Percentiles rank a stretch among this genome's conserved stretches.
These are phyloP conservation scores for Penicillium sp. DNA, from an alignment of 2,329 filamentous ascomycete species.

Conservation along the genomic window DNA sequence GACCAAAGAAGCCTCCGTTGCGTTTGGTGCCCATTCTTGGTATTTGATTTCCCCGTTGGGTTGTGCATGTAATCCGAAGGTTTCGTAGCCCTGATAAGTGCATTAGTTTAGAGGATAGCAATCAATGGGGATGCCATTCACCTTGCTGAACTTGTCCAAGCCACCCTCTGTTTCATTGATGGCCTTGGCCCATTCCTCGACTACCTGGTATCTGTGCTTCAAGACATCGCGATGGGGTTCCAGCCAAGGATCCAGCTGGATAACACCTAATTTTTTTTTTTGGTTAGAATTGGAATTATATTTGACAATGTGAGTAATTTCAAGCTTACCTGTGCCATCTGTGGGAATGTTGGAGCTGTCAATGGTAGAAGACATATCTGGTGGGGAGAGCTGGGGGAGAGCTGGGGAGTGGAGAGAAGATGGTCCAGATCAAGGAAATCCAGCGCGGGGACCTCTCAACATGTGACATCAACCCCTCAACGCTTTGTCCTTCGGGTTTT, in stretches of 20 bases:
- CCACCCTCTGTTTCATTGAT: conserved; percentile 85
- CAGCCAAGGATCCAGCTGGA: conserved; percentile 86
- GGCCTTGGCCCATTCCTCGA: conserved; percentile 81
- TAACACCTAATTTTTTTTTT: conserved; percentile 62
- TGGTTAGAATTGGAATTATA: background rate
- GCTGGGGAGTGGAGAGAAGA: conserved; percentile 1
- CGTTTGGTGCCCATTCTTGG: conserved; percentile 95
- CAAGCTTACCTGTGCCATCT: conserved; percentile 24
- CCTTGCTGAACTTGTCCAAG: conserved; percentile 85
- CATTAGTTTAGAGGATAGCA: conserved; percentile 7
- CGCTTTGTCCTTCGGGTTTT: conserved; percentile 8
- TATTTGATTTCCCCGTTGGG: conserved; percentile 83
- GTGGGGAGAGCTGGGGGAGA: conserved; percentile 5
- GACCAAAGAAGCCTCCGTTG: conserved; percentile 76
- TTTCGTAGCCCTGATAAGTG: conserved; percentile 69
- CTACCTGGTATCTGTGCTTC: conserved; percentile 71
- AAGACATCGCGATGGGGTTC: conserved; percentile 78
- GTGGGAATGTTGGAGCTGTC: conserved; percentile 10
- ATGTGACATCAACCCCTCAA: conserved; percentile 20
- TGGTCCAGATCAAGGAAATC: conserved; percentile 12
- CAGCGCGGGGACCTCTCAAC: conserved; percentile 13
- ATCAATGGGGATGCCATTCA: conserved; percentile 39
- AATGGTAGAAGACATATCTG: conserved; percentile 9
- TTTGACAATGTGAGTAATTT: background rate
- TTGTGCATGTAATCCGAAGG: conserved; percentile 80